phyloP scores from a whole-genome alignment of 495 filamentous ascomycete species.

The Penicillium atrosanguineum region DNA sequence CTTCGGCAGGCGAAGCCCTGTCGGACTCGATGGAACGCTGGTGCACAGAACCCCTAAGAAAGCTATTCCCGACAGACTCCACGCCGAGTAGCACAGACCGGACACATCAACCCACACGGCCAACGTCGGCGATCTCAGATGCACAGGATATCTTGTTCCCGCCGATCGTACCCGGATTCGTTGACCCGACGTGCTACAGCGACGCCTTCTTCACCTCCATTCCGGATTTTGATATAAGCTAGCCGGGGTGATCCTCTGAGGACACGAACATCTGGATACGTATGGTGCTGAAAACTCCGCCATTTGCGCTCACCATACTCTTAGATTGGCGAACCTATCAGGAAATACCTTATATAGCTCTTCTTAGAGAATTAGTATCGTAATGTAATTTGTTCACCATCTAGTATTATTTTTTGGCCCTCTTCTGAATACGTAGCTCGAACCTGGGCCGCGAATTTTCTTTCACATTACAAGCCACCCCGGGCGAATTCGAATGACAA shows the following conservation, averaged over 20 bases:
- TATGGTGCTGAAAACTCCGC: neutral
- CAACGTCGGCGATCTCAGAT: constrained; percentile 17
- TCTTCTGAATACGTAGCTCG: no score
- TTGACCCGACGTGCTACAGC: constrained; percentile 37
- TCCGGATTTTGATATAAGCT: constrained; percentile 30
- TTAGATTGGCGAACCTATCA: neutral
- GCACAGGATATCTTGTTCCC: constrained; percentile 29
- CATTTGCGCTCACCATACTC: neutral
- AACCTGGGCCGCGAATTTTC: no score
- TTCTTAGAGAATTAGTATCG: neutral
- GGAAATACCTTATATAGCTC: neutral
- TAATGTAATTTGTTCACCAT: neutral
- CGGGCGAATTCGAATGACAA: neutral
- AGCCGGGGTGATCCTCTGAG: neutral
- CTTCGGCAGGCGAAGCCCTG: constrained; percentile 33
- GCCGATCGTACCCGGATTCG: constrained; percentile 26
- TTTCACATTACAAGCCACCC: neutral
- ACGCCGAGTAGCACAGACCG: constrained; percentile 22
- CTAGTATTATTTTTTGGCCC: no score
- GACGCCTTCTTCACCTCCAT: constrained; percentile 31
- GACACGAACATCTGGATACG: neutral
- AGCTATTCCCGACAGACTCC: constrained; percentile 20
- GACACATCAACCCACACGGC: constrained; percentile 12
- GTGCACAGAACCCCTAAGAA: constrained; percentile 30
- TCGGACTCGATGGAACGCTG: constrained; percentile 33